phyloP scores from a whole-genome alignment of 208 protist genomes.

The Acanthamoeba culbertsoni region DNA sequence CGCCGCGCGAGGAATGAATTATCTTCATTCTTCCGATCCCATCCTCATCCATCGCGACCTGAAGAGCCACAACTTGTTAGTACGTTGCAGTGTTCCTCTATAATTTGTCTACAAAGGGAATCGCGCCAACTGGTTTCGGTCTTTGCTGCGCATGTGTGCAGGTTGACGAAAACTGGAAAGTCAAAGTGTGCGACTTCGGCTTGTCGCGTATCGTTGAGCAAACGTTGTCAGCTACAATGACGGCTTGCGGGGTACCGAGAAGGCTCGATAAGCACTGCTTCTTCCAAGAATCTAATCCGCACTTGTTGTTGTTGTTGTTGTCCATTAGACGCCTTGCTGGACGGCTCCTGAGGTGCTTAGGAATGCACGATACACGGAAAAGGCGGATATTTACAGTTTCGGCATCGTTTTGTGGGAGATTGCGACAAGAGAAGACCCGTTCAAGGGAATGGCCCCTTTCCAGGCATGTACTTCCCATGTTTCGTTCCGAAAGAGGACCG shows the following conservation, averaged over 20 bases:
- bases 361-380: conserved; percentile 42
- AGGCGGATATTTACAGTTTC: conserved; percentile 26
- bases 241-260: not conserved
- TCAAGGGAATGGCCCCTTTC: conserved; percentile 22
- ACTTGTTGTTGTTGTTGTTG: not conserved
- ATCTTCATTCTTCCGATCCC: conserved; percentile 18
- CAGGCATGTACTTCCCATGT: not conserved
- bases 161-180: conserved; percentile 51
- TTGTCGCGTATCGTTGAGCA: not conserved
- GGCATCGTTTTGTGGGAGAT: conserved; percentile 19
- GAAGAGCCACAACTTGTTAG: conserved; percentile 26
- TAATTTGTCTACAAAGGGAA: no score
- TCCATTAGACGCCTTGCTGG: not conserved
- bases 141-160: not conserved
- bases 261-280: no score
- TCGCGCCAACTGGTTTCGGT: no score
- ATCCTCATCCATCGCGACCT: conserved; percentile 40
- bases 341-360: conserved; percentile 30
- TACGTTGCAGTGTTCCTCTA: not conserved
- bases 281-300: no score
- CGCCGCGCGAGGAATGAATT: conserved; percentile 36
- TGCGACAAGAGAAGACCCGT: conserved; percentile 28
- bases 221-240: conserved; percentile 31
- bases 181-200: conserved; percentile 50
- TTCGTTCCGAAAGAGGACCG: not conserved